A percentile compares a stretch with the other conserved stretches of the same genome.
phyloP scores from a whole-genome alignment of 371 early-diverging fungal species.

The Mortierella sp. region DNA sequence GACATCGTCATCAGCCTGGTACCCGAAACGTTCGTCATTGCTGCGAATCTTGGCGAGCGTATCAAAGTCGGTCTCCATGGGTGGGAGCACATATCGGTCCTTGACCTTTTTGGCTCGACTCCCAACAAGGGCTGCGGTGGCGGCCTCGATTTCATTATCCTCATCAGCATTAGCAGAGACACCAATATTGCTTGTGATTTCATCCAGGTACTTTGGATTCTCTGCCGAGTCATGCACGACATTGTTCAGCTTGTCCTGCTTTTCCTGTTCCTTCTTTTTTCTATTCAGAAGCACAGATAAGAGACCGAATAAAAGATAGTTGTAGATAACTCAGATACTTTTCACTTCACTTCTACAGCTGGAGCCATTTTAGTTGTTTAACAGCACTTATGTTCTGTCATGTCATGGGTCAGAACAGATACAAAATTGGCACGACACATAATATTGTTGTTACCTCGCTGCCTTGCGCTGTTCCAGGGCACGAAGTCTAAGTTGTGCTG shows the following conservation, averaged over 20 bases:
- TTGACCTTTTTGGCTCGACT: constrained; percentile 43
- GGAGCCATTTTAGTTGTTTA: background rate
- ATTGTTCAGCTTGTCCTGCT: constrained; percentile 8
- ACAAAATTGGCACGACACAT: too few species aligned
- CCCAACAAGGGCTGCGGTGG: background rate
- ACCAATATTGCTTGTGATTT: background rate
- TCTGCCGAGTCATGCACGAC: constrained; percentile 47
- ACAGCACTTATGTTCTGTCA: background rate
- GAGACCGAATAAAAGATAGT: too few species aligned
- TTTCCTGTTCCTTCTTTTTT: constrained; percentile 36
- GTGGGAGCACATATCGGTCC: constrained; percentile 44
- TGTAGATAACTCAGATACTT: too few species aligned
- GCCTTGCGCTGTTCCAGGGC: constrained; percentile 64
- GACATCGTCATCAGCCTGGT: constrained; percentile 34
- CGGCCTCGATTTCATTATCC: constrained; percentile 1
- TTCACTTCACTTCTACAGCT: too few species aligned
- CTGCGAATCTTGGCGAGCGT: constrained; percentile 49
- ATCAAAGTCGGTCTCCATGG: constrained; percentile 53
- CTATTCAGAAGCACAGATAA: constrained; percentile 10
- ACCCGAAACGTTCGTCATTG: constrained; percentile 36
- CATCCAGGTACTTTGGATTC: constrained; percentile 56
- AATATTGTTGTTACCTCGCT: constrained; percentile 55
- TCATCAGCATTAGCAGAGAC: background rate
- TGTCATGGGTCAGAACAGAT: background rate
- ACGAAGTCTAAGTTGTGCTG: constrained; percentile 77